Base-by-base conservation (phyloP, 495 filamentous ascomycete species). In the Xylaria bambusicola region DNA sequence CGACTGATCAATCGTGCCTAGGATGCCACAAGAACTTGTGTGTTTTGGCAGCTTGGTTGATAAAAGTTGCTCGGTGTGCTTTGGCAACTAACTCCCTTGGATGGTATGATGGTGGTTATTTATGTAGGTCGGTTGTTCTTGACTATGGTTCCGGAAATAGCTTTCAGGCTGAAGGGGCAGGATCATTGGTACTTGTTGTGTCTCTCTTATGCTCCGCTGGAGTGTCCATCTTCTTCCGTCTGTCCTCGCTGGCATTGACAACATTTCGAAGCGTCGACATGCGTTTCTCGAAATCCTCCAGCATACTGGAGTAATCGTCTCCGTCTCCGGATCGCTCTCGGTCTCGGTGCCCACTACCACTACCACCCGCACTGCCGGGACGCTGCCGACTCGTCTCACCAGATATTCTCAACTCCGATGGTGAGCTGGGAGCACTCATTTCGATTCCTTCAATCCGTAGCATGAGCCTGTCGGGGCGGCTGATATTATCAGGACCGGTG, bases 251-350 rank as follows among this genome's bases (percentile, higher is more conserved):
- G 9, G 70, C 74, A 21, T 75, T 77, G 13, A 82, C 75, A 4
- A 85, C 74, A 61, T 73, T 75, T 56, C 77, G 68, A 49, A 85
- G 60, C 18, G 78, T 68, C 3, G 59, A 72, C 82, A 92, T 85
- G 62, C 86, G 76, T 61, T 80, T 84, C 57, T 87, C 83, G 73
- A 91, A 92, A 36, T 86, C 81, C 49, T 84, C 82, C 60, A 89
- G 75, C 74, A 92, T 76, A 31, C 77, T 78, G 31, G 80, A 73
- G 62, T 81, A 79, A 42, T 79, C 75, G 17, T 79, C 68, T 24
- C 12, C 47, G 20, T 66, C 65, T 18, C 24, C 6, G 26, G 49
- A 42, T 55, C 61, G 41, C 17, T 60, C 56, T 79, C 68, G 27
- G 64, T 75, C 61, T 73, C 78, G 52, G 57, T 71, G 44, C 47